Evolutionary conservation across 768 basidiomycete genomes (phyloP), one percentile per base, ranked within the genome.

Genomic region (Boletus bicolor): DNA sequence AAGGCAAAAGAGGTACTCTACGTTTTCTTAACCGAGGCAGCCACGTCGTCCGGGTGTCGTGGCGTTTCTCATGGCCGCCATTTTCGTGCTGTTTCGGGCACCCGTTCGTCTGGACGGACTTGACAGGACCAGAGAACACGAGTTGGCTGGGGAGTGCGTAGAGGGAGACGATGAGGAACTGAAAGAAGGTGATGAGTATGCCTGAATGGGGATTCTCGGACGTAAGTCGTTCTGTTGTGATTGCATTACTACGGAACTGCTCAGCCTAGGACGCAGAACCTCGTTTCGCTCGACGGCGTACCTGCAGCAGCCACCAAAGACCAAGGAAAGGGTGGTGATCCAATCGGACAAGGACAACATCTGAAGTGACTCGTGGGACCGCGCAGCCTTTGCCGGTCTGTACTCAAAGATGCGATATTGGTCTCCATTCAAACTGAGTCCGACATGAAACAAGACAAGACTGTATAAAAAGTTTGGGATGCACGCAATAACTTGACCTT

Each of bases 291-390:
- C 7, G 36, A 46, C 53, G 60, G 6, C 72, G 67, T 38, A 82
- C 80, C 86, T 85, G 77, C 94, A 97, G 72, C 94, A 97, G 1
- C 94, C 94, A 2, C 92, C 93, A 66, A 97, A 95, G 10, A 94
- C 82, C 21, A 94, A 75, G 1, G 83, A 74, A 26, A 95, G 68
- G 0, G 91, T 85, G 10, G 83, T 72, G 8, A 79, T 53, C 90
- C 88, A 93, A 34, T 70, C 70, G 12, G 68, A 58, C 34, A 26
- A 4, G 38, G 65, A 62, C 42, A 65, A 19, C 64, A 64, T 60
- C 30, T 15, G 34, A 5, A 10, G 11, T 36, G 46, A 35, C 34
- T 5, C 14, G 47, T 24, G 14, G 14, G 21, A 15, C 43, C 15
- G 28, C 28, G 28, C 28, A 28, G 6, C 28, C 28, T 6, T 17